Base-by-base conservation (phyloP, 2,329 filamentous ascomycete species). In the Lecanicillium sp. region DNA sequence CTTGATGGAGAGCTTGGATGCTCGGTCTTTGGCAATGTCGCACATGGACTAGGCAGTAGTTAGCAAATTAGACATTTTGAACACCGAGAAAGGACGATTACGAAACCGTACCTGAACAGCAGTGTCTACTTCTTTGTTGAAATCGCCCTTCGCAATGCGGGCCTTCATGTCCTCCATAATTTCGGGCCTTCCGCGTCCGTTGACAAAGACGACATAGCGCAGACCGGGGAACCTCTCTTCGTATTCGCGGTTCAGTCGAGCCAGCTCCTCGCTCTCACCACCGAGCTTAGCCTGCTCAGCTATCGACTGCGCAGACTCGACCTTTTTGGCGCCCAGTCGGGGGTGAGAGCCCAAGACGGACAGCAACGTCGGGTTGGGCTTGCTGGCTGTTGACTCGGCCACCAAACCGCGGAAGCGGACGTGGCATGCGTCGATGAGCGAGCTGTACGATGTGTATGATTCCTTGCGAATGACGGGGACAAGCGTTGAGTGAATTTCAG, bases 121-220 rank as follows among this genome's bases (percentile, higher is more conserved):
- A 49, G 84, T 84, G 40, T 66, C 58, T 44, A 87, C 76, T 63
- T 96, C 89, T 13, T 67, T 67, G 17, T 68, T 61, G 37, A 80
- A 66, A 56, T 90, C 75, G 2, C 72, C 79, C 37, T 81, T 66
- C 13, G 71, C 74, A 52, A 95, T 94, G 37, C 89, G 72, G 37
- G 62, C 58, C 45, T 73, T 73, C 85, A 95, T 94, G 52, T 95
- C 81, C 45, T 77, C 69, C 81, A 95, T 87, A 40, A 96, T 82
- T 44, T 77, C 74, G 2, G 74, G 71, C 41, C 87, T 71, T 29
- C 76, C 72, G 33, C 89, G 74, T 1, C 87, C 87, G 57, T 94
- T 89, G 40, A 96, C 90, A 58, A 95, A 96, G 14, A 90, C 85
- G 54, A 95, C 87, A 66, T 94, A 96, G 61, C 83, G 72, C 55